These are phyloP conservation scores for Medicago ruthenica DNA, from an alignment of 306 rosid species.

Conservation along the genomic window DNA sequence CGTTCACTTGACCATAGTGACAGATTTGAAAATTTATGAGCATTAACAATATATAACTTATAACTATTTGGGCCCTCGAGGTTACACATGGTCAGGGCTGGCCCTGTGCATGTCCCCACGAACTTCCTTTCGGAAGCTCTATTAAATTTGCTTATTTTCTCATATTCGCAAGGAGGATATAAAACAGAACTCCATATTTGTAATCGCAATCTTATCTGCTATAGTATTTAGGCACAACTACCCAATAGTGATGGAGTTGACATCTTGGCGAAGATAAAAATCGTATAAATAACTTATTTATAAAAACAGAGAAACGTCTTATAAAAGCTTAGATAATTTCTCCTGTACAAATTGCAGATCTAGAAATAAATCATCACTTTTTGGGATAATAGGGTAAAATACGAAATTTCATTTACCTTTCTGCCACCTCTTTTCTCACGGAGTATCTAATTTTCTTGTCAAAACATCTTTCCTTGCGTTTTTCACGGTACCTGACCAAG, in stretches of 20 bases:
- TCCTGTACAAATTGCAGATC: neutral
- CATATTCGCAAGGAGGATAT: conserved; percentile 10
- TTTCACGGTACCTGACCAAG: conserved; percentile 92
- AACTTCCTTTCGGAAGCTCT: conserved; percentile 24
- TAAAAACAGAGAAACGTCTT: neutral
- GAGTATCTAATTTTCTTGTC: conserved; percentile 97
- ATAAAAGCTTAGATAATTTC: conserved; percentile 22
- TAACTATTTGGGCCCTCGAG: too few relatives aligned
- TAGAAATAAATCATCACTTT: conserved; percentile 30
- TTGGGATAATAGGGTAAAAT: neutral
- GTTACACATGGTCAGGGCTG: too few relatives aligned
- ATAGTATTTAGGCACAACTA: conserved; percentile 21
- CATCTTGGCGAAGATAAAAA: conserved; percentile 13
- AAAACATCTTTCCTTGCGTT: conserved; percentile 95
- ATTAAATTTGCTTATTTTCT: conserved; percentile 7
- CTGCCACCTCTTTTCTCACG: conserved; percentile 97
- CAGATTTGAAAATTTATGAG: too few relatives aligned
- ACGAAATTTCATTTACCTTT: conserved; percentile 63
- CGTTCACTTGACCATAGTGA: too few relatives aligned
- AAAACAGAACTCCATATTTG: neutral
- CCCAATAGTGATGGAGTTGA: conserved; percentile 15
- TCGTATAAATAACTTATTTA: conserved; percentile 24
- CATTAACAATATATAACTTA: too few relatives aligned
- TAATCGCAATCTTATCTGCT: conserved; percentile 7
- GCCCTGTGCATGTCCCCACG: neutral